Conservation (phyloP, 2,329 filamentous ascomycete species). For the Neospermospora avenae region DNA sequence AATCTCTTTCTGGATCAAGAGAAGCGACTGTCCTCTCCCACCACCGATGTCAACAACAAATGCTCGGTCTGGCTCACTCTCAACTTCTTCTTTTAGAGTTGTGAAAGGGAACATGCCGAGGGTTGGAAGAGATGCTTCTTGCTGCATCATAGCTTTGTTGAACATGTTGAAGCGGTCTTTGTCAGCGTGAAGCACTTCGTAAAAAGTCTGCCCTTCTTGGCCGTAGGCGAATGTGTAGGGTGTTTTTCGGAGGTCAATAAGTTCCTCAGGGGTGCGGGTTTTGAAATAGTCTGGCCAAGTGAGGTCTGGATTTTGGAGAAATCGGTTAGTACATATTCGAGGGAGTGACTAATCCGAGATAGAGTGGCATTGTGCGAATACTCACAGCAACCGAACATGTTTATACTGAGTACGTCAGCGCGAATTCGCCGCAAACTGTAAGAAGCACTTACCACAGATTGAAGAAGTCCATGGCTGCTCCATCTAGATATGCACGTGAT, state of each 20-base stretch:
- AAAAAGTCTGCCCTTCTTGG: constrained; percentile 14
- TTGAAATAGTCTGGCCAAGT: constrained; percentile 10
- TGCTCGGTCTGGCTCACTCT: constrained; percentile 2
- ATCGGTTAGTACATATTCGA: constrained; percentile 9
- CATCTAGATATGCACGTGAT: constrained; percentile 21
- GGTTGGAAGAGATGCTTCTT: constrained; percentile 16
- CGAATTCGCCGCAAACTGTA: neutral
- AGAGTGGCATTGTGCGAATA: neutral
- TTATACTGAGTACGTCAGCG: neutral
- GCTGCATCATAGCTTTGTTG: constrained; percentile 18
- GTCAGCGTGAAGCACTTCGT: constrained; percentile 14
- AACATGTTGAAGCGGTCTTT: constrained; percentile 15
- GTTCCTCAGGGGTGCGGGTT: constrained; percentile 5
- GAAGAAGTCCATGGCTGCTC: constrained; percentile 22
- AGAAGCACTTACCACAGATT: constrained; percentile 21
- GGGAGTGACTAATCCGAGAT: constrained; percentile 5
- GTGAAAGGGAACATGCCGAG: constrained; percentile 19
- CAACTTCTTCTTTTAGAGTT: constrained; percentile 10
- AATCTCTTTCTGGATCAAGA: constrained; percentile 10
- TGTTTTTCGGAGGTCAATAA: constrained; percentile 11
- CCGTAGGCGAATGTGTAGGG: constrained; percentile 18
- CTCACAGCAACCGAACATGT: constrained; percentile 3
- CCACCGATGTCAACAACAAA: constrained; percentile 16
- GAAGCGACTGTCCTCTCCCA: constrained; percentile 12
- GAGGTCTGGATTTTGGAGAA: neutral